These are phyloP conservation scores for Tolypocladium album DNA, from an alignment of 2,329 filamentous ascomycete species.

Conservation along the genomic window DNA sequence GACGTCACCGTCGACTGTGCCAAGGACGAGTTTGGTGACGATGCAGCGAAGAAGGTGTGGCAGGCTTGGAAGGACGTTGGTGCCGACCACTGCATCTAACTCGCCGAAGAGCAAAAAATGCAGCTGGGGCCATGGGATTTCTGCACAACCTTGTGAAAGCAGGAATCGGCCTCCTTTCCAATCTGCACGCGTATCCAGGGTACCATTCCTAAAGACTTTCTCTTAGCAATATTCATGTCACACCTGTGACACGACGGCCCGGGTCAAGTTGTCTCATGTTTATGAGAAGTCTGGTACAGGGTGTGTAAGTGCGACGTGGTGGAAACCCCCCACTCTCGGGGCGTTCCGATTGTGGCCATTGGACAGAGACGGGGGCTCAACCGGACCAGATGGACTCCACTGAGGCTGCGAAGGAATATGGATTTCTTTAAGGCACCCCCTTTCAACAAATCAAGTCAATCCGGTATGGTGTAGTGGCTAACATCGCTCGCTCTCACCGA, in stretches of 20 bases:
- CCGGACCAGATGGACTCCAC: neutral
- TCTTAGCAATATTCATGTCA: neutral
- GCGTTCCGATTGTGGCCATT: neutral
- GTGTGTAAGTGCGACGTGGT: neutral
- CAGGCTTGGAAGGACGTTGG: slow-evolving; percentile 38
- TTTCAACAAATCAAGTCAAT: slow-evolving; percentile 6
- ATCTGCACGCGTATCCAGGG: too few relatives aligned
- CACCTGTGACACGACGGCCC: neutral
- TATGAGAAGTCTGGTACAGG: neutral
- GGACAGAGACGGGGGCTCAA: neutral
- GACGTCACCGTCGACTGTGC: slow-evolving; percentile 36
- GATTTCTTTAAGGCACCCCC: neutral
- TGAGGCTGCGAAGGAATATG: neutral
- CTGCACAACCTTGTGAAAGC: neutral
- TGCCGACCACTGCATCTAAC: slow-evolving; percentile 17
- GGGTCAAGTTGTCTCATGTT: neutral
- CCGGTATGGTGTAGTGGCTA: slow-evolving; percentile 26
- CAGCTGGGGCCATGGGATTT: neutral
- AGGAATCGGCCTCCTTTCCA: neutral
- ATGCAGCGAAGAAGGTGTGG: slow-evolving; percentile 30
- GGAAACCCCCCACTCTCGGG: neutral
- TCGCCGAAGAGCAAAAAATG: slow-evolving; percentile 1
- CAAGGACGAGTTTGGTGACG: slow-evolving; percentile 28
- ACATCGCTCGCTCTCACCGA: slow-evolving; percentile 26
- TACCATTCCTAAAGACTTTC: neutral